Percentiles rank a stretch among this genome's conserved stretches.
These are phyloP conservation scores for Fusarium sp. DNA, from an alignment of 2,329 filamentous ascomycete species.

Conservation along the genomic window DNA sequence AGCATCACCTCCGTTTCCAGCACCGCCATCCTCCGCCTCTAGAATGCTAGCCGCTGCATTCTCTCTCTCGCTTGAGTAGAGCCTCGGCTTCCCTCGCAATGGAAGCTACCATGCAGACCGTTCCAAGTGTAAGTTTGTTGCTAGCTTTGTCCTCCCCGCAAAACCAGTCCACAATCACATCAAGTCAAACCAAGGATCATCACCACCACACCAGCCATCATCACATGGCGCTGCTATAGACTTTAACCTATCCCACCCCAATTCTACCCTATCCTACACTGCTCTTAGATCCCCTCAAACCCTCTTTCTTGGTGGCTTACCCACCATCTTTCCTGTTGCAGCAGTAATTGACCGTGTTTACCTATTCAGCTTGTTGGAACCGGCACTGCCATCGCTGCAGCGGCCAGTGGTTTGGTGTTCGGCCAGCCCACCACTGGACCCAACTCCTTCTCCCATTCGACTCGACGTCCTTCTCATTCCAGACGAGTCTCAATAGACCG, in stretches of 20 bases:
- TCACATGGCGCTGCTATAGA: slow-evolving; percentile 37
- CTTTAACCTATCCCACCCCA: slow-evolving; percentile 40
- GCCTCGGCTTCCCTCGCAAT: slow-evolving; percentile 47
- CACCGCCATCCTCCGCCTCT: slow-evolving; percentile 44
- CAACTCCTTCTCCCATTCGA: slow-evolving; percentile 45
- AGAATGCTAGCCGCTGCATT: slow-evolving; percentile 51
- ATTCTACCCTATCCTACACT: slow-evolving; percentile 29
- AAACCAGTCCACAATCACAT: slow-evolving; percentile 33
- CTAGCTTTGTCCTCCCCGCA: slow-evolving; percentile 37
- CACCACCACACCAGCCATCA: slow-evolving; percentile 38
- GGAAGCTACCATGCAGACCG: slow-evolving; percentile 63
- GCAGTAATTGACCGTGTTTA: slow-evolving; percentile 36
- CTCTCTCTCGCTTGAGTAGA: slow-evolving; percentile 53
- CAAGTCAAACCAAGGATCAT: slow-evolving; percentile 32
- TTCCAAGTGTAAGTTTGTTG: slow-evolving; percentile 60
- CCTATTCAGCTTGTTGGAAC: slow-evolving; percentile 67
- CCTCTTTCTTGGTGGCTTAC: slow-evolving; percentile 35
- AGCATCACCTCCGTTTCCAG: slow-evolving; percentile 43
- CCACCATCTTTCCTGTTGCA: slow-evolving; percentile 33
- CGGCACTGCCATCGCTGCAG: slow-evolving; percentile 70
- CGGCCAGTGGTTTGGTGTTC: slow-evolving; percentile 68
- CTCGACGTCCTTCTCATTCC: slow-evolving; percentile 44
- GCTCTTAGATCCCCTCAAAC: slow-evolving; percentile 30
- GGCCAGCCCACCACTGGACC: slow-evolving; percentile 63
- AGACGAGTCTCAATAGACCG: slow-evolving; percentile 50